Base-by-base conservation (phyloP, 2,329 filamentous ascomycete genomes). In the Graphiopsis chlorocephala region DNA sequence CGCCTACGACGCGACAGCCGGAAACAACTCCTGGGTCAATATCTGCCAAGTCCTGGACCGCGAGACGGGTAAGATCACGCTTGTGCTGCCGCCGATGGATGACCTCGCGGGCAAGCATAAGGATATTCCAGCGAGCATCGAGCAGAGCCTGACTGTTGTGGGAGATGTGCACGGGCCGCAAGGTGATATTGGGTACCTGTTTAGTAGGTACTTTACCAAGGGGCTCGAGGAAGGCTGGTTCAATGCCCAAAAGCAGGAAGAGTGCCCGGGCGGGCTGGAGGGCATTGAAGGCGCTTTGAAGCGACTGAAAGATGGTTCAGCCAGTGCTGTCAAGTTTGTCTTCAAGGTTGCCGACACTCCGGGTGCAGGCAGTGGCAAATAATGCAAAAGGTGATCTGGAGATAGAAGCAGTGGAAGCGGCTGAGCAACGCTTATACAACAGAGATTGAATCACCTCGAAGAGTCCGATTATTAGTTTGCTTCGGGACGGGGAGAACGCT, bases 251-350 rank as follows among this genome's bases (percentile, higher is more conserved):
- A 76, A 75, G 33, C 72, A 75, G 55, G 83, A 86, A 73, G 78
- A 87, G 14, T 73, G 86, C 1, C 76, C 80, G 0, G 84, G 85
- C 2, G 86, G 86, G 0, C 69, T 89, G 59, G 78, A 73, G 4
- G 85, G 86, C 0, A 74, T 88, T 2, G 76, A 87, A 70, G 75
- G 71, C 35, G 87, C 78, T 0, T 71, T 90, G 74, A 73, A 75
- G 68, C 83, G 85, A 67, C 73, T 90, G 71, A 85, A 82, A 72
- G 80, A 79, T 29, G 88, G 88, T 0, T 86, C 85, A 74, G 86
- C 84, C 25, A 88, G 84, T 70, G 88, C 82, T 1, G 79, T 85
- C 0, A 90, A 90, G 76, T 90, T 88, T 77, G 83, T 90, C 0
- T 85, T 86, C 70, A 78, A 78, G 67, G 82, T 87, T 73, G 79